These are phyloP conservation scores for Xanthoconium purpureum DNA, from an alignment of 768 basidiomycete species.

Conservation along the genomic window DNA sequence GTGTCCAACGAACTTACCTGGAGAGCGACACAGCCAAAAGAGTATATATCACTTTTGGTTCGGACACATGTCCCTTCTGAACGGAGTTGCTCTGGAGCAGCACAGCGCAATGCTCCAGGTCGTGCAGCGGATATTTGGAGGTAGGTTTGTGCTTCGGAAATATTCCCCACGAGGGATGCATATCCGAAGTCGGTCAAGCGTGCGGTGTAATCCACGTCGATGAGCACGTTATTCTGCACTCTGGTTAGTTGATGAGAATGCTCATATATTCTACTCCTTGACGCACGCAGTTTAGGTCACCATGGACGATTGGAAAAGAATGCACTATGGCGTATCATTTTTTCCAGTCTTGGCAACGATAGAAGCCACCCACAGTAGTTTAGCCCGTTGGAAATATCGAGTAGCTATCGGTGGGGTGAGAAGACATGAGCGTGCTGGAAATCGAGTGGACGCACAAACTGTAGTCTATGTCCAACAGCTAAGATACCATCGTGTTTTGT, in stretches of 20 bases:
- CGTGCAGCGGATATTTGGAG: neutral
- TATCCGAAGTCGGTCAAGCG: conserved; percentile 44
- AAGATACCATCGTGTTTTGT: neutral
- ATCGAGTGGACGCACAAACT: neutral
- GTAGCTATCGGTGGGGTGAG: conserved; percentile 18
- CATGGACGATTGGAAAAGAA: conserved; percentile 12
- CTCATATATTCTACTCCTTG: no score
- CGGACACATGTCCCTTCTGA: neutral
- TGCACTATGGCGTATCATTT: conserved; percentile 9
- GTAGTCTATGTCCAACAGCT: neutral
- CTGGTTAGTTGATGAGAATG: neutral
- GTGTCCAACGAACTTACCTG: neutral
- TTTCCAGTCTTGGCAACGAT: neutral
- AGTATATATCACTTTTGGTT: neutral
- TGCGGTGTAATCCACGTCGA: conserved; percentile 27
- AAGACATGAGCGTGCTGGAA: neutral
- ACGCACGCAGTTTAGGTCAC: conserved; percentile 18
- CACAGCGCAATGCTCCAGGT: neutral
- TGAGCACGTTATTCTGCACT: conserved; percentile 17
- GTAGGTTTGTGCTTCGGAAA: neutral
- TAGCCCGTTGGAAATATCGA: conserved; percentile 14
- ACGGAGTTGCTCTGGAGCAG: neutral
- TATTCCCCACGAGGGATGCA: conserved; percentile 25
- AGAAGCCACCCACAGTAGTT: conserved; percentile 4
- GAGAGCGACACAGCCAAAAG: neutral